Evolutionary conservation across 2,329 filamentous ascomycete genomes (phyloP).

Genomic region (Penicillium sp.): DNA sequence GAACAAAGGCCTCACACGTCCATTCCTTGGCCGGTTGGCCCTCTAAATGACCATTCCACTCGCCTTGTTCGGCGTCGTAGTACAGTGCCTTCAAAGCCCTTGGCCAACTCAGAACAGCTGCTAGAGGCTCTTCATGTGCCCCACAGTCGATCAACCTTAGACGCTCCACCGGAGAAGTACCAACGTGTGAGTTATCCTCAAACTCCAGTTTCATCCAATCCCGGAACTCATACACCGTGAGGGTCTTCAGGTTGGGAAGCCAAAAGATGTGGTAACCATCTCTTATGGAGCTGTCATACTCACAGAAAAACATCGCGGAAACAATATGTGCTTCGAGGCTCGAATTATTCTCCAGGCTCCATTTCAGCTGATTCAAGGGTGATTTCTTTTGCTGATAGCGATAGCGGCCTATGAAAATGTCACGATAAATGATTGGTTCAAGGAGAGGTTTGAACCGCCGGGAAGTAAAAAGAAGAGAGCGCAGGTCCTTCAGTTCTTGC

Average conservation of each 20-base stretch:
- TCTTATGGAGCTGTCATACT: not conserved
- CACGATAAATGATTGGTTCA: conserved; percentile 8
- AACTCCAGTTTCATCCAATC: conserved; percentile 7
- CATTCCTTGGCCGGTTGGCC: conserved; percentile 5
- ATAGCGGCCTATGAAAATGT: conserved; percentile 6
- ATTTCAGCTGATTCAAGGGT: conserved; percentile 4
- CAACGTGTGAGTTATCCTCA: conserved; percentile 8
- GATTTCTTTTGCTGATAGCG: not conserved
- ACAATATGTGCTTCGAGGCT: conserved; percentile 4
- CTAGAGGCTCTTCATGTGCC: conserved; percentile 19
- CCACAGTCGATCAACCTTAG: conserved; percentile 15
- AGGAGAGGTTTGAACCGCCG: conserved; percentile 3
- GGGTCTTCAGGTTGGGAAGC: conserved; percentile 1
- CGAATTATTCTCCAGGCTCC: conserved; percentile 1
- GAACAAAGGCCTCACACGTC: conserved; percentile 18
- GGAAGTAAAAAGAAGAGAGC: conserved; percentile 6
- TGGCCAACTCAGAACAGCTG: conserved; percentile 19
- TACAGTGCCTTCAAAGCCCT: conserved; percentile 17
- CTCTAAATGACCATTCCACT: conserved; percentile 10
- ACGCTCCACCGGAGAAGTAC: conserved; percentile 11
- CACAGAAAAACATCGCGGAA: conserved; percentile 8
- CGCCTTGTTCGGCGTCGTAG: conserved; percentile 16
- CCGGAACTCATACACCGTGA: conserved; percentile 8
- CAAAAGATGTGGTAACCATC: conserved; percentile 5
- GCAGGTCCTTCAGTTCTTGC: conserved; percentile 4